Evolutionary conservation across 1,284 basidiomycete species (phyloP), one percentile per base, ranked within the genome.

Genomic region (Phenoliferia sp.): DNA sequence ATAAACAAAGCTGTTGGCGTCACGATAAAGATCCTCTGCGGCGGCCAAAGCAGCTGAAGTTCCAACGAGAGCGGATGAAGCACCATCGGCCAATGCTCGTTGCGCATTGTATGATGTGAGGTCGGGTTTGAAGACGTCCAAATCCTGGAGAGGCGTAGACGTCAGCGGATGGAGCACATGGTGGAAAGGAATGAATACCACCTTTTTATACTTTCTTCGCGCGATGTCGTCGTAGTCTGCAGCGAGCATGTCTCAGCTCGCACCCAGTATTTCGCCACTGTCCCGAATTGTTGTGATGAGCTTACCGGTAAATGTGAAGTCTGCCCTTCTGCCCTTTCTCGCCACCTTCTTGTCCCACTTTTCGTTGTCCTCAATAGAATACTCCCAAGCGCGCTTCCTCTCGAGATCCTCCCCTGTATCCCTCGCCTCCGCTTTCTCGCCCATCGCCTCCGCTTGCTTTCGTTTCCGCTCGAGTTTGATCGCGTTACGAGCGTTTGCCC

Each of bases 281-380:
- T 19, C 57, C 12, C 17, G 29, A 26, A 28, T 5, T 15, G 4
- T n/a, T n/a, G n/a, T n/a, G n/a, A n/a, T n/a, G 17, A 19, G 9
- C 71, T 29, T 70, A 87, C 88, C 88, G 74, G 90, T 87, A 74
- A 90, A 91, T 76, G 90, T 87, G 72, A 87, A 89, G 78, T 93
- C 90, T 26, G 86, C 88, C 75, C 88, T 84, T 77, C 89, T 83
- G 67, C 84, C 84, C 78, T 90, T 92, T 73, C 87, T 79, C 44
- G 86, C 87, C 72, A 86, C 79, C 80, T 93, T 93, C 82, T 89
- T 89, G 82, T 94, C 92, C 95, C 94, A 94, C 69, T 85, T 81
- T 74, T 97, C 92, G 75, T 93, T 94, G 80, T 96, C 92, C 81
- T 96, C 94, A 65, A 96, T 89, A 29, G 88, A 90, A 81, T 90